Conservation (phyloP, 192 early-diverging fungal species). For the Entomortierella beljakovae region DNA sequence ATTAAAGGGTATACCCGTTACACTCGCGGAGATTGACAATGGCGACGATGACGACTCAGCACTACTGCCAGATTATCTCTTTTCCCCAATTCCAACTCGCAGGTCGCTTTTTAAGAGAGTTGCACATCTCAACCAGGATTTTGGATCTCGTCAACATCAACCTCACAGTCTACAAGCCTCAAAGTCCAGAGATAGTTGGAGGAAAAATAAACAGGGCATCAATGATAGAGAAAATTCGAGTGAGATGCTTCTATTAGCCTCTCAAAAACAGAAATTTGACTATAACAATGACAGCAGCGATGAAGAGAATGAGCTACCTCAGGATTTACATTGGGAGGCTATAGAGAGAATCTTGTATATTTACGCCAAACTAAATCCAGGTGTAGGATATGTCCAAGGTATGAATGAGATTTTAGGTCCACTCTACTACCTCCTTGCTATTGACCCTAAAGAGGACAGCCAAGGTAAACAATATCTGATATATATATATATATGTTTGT, state of each 20-base stretch:
- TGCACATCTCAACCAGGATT: slow-evolving; percentile 72
- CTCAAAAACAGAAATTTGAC: background rate
- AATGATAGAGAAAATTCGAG: slow-evolving; percentile 1
- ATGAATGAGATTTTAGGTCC: slow-evolving; percentile 90
- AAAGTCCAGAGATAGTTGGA: slow-evolving; percentile 24
- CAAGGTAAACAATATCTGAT: slow-evolving; percentile 27
- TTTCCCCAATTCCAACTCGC: slow-evolving; percentile 59
- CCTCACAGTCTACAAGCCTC: slow-evolving; percentile 31
- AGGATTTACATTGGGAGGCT: slow-evolving; percentile 83
- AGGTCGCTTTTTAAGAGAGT: slow-evolving; percentile 73
- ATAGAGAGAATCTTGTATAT: slow-evolving; percentile 84
- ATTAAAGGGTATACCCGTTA: slow-evolving; percentile 19
- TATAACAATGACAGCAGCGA: slow-evolving; percentile 9
- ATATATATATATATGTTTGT: background rate
- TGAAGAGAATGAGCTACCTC: slow-evolving; percentile 46
- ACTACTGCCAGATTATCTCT: slow-evolving; percentile 31
- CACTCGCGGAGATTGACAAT: background rate
- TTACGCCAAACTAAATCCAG: slow-evolving; percentile 83
- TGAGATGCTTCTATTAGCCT: slow-evolving; percentile 16
- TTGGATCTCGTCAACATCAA: slow-evolving; percentile 62
- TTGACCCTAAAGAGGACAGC: slow-evolving; percentile 59
- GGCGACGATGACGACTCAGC: slow-evolving; percentile 7
- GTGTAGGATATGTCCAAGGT: slow-evolving; percentile 88
- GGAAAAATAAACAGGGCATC: slow-evolving; percentile 7
- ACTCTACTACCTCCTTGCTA: slow-evolving; percentile 82